A percentile compares a stretch with the other conserved stretches of the same genome.
Conservation (phyloP, 2,329 filamentous ascomycete genomes). For the Penicillium thymicola region DNA sequence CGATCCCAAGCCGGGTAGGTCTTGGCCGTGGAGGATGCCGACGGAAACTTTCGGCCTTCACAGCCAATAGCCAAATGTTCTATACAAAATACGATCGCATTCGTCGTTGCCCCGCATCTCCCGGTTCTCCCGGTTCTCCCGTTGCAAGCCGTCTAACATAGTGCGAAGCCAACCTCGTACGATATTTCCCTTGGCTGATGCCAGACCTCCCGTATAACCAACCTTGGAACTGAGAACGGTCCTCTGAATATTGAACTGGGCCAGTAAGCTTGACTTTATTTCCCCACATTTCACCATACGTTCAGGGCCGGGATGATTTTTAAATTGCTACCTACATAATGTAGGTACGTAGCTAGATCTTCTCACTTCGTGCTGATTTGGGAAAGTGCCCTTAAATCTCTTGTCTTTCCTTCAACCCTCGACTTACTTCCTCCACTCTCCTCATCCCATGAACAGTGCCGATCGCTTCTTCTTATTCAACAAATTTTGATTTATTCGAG, state of each 20-base stretch:
- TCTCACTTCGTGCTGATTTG: neutral
- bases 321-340: neutral
- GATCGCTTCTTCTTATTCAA: neutral
- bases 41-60: neutral
- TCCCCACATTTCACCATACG: conserved; percentile 15
- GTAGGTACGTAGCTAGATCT: conserved; percentile 14
- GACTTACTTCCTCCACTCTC: neutral
- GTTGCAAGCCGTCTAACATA: neutral
- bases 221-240: neutral
- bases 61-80: neutral
- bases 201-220: conserved; percentile 1
- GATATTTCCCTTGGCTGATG: conserved; percentile 5
- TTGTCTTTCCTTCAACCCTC: neutral
- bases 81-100: neutral
- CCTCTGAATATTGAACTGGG: neutral
- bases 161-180: conserved; percentile 6
- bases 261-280: conserved; percentile 7
- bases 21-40: conserved; percentile 1
- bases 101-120: neutral
- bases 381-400: conserved; percentile 1
- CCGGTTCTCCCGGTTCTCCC: conserved; percentile 1
- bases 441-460: neutral
- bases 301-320: conserved; percentile 3
- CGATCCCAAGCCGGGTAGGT: conserved; percentile 1
- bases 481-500: neutral